Conservation (phyloP, 2,329 filamentous ascomycete genomes). For the Clonostachys chloroleuca region DNA sequence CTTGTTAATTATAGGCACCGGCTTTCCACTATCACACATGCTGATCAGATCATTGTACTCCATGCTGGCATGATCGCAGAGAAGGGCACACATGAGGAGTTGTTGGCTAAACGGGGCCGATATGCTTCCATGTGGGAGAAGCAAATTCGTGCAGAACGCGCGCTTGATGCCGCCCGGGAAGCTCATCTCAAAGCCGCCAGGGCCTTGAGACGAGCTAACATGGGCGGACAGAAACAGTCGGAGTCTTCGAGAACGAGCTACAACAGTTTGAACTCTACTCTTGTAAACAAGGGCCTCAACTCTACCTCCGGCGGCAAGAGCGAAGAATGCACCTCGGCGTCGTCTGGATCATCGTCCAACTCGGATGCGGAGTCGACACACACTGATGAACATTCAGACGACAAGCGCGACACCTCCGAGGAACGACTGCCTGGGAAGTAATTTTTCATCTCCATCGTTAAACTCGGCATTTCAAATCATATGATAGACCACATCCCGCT, state of each 20-base stretch:
- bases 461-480: too few relatives aligned
- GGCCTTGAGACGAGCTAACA: slow-evolving; percentile 43
- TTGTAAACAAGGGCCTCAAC: slow-evolving; percentile 18
- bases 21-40: slow-evolving; percentile 79
- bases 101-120: slow-evolving; percentile 65
- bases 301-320: slow-evolving; percentile 6
- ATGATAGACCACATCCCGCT: background rate
- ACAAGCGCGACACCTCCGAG: slow-evolving; percentile 12
- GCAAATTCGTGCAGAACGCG: slow-evolving; percentile 74
- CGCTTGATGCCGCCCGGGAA: slow-evolving; percentile 31
- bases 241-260: slow-evolving; percentile 41
- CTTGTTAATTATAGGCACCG: slow-evolving; percentile 53
- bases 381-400: background rate
- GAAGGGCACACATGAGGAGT: slow-evolving; percentile 72
- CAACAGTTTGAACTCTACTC: slow-evolving; percentile 37
- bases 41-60: slow-evolving; percentile 79
- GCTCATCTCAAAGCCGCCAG: slow-evolving; percentile 25
- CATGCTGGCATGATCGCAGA: slow-evolving; percentile 74
- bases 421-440: slow-evolving; percentile 7
- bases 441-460: too few relatives aligned
- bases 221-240: slow-evolving; percentile 29
- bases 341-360: slow-evolving; percentile 11
- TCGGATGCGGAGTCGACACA: slow-evolving; percentile 29
- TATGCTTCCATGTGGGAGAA: slow-evolving; percentile 89
- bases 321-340: slow-evolving; percentile 23